Evolutionary conservation across 73 alveolate genomes (phyloP).

Genomic region (Paramecium tetraurelia): DNA sequence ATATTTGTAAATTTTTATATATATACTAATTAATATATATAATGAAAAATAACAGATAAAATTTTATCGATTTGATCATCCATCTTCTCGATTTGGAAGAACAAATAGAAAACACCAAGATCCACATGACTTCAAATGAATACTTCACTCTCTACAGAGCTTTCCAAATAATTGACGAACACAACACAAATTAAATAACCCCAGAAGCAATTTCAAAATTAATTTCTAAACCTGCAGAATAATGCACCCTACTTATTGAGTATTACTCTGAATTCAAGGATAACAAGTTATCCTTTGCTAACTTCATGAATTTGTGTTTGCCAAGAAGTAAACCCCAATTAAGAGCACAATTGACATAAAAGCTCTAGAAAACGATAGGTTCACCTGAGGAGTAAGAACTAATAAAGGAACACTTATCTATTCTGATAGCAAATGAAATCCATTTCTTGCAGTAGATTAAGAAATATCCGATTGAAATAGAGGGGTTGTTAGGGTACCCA

Average conservation of each 20-base stretch:
- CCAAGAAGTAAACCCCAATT: not conserved
- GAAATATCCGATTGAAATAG: not conserved
- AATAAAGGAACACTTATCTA: constrained; percentile 17
- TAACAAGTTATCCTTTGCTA: not conserved
- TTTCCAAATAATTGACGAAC: not conserved
- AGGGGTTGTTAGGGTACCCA: not conserved
- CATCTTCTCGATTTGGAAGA: not conserved
- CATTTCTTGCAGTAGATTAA: not conserved
- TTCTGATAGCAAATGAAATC: not conserved
- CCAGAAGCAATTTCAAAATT: not conserved
- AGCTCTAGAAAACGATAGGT: not conserved
- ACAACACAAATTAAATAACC: not conserved
- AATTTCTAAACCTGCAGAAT: not conserved
- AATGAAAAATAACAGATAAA: constrained; percentile 16
- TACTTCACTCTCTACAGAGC: constrained; percentile 30
- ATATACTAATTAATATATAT: not conserved
- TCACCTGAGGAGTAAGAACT: constrained; percentile 3
- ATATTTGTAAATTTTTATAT: not conserved
- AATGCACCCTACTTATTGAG: not conserved
- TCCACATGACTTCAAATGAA: constrained; percentile 25
- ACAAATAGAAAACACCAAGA: not conserved
- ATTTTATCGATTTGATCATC: not conserved
- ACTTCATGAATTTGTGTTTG: constrained; percentile 12
- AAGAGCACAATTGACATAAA: constrained; percentile 4
- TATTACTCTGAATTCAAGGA: constrained; percentile 6